Conservation (phyloP, 2,329 filamentous ascomycete genomes). For the Hymenotorrendiella dingleyae region DNA sequence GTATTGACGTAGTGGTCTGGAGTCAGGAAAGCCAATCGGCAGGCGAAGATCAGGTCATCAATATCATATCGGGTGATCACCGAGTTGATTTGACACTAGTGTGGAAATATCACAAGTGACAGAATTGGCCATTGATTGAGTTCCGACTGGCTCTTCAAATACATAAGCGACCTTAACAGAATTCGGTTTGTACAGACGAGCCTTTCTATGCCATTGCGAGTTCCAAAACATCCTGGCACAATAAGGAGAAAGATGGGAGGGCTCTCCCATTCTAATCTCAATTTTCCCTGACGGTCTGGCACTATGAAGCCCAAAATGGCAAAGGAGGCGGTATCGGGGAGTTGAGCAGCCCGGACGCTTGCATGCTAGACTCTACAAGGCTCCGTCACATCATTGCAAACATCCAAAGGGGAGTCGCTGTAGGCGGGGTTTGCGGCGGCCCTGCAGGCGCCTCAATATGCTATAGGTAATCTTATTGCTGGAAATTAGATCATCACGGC, state of each 20-base stretch:
- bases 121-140: too few relatives aligned
- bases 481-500: not conserved
- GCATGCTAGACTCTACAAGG: not conserved
- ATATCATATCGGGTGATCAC: not conserved
- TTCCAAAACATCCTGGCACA: too few relatives aligned
- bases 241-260: too few relatives aligned
- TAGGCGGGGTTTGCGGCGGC: not conserved
- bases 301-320: not conserved
- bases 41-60: not conserved
- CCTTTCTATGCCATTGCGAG: too few relatives aligned
- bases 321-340: not conserved
- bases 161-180: too few relatives aligned
- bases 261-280: too few relatives aligned
- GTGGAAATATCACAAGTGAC: too few relatives aligned
- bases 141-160: too few relatives aligned
- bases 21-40: not conserved
- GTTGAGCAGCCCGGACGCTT: not conserved
- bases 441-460: constrained; percentile 4
- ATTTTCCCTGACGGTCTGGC: not conserved
- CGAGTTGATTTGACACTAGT: not conserved
- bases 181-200: too few relatives aligned
- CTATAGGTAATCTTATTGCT: constrained; percentile 2
- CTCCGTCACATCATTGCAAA: not conserved
- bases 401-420: not conserved
- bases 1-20: constrained; percentile 3